Conservation (phyloP, 2,329 filamentous ascomycete genomes). For the Mycocentrospora acerina region DNA sequence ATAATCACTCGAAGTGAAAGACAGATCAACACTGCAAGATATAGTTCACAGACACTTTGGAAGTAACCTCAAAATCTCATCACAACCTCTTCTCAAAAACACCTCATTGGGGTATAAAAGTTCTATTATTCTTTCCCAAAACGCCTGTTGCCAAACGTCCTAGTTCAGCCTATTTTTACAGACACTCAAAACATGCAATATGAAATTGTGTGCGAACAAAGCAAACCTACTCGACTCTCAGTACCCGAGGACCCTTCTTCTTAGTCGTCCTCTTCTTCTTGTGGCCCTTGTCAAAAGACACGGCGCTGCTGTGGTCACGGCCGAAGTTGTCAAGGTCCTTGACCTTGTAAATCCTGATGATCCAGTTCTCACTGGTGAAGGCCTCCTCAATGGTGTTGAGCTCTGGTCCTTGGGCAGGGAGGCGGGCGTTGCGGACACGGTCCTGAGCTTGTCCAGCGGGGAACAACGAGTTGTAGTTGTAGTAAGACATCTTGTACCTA, state of each 20-base stretch:
- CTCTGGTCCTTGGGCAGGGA: constrained; percentile 82
- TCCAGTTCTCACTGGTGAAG: constrained; percentile 99
- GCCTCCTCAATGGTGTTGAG: constrained; percentile 93
- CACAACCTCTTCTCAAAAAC: background rate
- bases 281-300: constrained; percentile 73
- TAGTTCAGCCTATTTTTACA: constrained; percentile 31
- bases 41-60: too few species aligned
- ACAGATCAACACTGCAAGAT: too few species aligned
- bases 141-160: constrained; percentile 26
- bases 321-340: constrained; percentile 97
- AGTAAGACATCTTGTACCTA: constrained; percentile 99
- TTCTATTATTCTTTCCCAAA: constrained; percentile 32
- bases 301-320: constrained; percentile 73
- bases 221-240: constrained; percentile 66
- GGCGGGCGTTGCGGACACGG: constrained; percentile 76
- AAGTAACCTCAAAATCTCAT: too few species aligned
- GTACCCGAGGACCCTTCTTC: constrained; percentile 69
- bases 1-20: constrained; percentile 13
- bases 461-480: constrained; percentile 94
- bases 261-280: constrained; percentile 80
- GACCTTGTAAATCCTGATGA: constrained; percentile 99
- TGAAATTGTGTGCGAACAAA: background rate
- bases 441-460: constrained; percentile 87
- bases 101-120: constrained; percentile 6
- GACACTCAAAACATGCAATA: constrained; percentile 14